These are phyloP conservation scores for Erucastrum elatum DNA, from an alignment of 345 rosid species.

Conservation along the genomic window DNA sequence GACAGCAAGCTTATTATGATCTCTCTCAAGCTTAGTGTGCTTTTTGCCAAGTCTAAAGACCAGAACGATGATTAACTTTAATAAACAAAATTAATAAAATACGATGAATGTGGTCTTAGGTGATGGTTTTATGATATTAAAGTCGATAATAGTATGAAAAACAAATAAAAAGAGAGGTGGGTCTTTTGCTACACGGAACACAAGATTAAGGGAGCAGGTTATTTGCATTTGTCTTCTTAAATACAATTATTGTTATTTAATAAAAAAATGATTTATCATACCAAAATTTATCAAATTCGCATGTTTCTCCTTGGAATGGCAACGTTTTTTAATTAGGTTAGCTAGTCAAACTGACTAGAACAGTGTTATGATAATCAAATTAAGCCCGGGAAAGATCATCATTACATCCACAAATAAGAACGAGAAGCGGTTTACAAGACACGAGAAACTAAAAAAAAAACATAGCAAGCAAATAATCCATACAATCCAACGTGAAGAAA, in stretches of 20 bases:
- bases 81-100: background rate
- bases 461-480: background rate
- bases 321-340: background rate
- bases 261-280: background rate
- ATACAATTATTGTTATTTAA: conserved; percentile 1
- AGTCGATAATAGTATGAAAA: background rate
- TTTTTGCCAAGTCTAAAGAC: conserved; percentile 23
- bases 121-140: conserved; percentile 3
- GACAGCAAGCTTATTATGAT: conserved; percentile 27
- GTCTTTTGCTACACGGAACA: conserved; percentile 27
- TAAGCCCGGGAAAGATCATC: background rate
- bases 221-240: conserved; percentile 24
- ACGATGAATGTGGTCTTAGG: conserved; percentile 32
- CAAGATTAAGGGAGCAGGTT: conserved; percentile 38
- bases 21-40: conserved; percentile 24
- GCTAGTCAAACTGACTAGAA: background rate
- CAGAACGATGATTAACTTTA: conserved; percentile 7
- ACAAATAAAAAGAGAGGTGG: conserved; percentile 13
- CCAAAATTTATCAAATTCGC: background rate
- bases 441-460: background rate
- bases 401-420: background rate
- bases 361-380: background rate
- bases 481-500: background rate
- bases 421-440: no score
- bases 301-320: background rate